Conservation (phyloP, 768 basidiomycete species). For the Pulveroboletus sp. region DNA sequence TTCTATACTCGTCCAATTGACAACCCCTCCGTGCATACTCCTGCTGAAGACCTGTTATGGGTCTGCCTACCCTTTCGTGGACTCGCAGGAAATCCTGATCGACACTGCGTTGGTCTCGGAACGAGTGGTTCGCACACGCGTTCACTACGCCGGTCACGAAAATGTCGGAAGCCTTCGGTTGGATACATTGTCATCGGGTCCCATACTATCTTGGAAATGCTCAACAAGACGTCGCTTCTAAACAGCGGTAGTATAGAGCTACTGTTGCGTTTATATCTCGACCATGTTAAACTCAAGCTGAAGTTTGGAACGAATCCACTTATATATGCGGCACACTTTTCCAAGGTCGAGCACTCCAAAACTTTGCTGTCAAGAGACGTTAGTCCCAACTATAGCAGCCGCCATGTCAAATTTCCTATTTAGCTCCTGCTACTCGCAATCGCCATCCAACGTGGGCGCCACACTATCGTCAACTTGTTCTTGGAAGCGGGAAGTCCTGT, state of each 20-base stretch:
- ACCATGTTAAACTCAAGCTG: neutral
- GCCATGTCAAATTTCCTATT: neutral
- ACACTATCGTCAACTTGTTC: neutral
- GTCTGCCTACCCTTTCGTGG: neutral
- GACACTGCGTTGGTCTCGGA: neutral
- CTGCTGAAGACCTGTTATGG: no score
- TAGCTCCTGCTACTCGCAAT: neutral
- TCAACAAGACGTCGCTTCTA: neutral
- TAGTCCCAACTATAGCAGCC: neutral
- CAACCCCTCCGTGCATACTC: no score
- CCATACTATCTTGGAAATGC: neutral
- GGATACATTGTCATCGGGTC: neutral
- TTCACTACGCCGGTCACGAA: neutral
- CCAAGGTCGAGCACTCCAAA: slow-evolving; percentile 3
- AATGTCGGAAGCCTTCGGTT: no score
- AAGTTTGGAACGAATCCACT: slow-evolving; percentile 7
- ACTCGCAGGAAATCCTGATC: neutral
- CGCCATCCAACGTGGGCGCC: neutral
- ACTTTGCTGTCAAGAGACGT: neutral
- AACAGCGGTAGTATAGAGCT: neutral
- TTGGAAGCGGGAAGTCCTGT: neutral
- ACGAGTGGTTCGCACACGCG: neutral
- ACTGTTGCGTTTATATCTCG: neutral
- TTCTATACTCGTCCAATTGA: no score
- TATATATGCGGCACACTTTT: slow-evolving; percentile 5